Evolutionary conservation across 257 asterid genomes (phyloP).

Genomic region (Agastache rugosa): DNA sequence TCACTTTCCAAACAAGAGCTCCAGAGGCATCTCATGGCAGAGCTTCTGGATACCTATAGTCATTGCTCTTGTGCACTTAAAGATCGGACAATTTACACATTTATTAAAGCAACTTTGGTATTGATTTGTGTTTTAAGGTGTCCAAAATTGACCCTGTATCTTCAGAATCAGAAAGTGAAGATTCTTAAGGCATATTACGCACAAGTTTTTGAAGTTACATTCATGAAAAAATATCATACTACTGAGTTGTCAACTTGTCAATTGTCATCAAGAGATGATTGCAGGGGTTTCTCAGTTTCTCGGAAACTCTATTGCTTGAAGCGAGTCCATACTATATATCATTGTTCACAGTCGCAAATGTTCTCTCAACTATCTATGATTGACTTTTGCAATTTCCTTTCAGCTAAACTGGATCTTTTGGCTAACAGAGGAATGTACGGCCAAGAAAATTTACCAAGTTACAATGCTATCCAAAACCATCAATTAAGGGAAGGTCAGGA

Average conservation of each 20-base stretch:
- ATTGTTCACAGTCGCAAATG: neutral
- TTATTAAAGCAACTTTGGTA: neutral
- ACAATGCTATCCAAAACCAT: neutral
- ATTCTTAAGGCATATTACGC: neutral
- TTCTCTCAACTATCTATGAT: neutral
- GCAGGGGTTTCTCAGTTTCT: neutral
- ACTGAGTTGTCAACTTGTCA: neutral
- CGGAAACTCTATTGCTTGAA: neutral
- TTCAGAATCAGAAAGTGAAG: neutral
- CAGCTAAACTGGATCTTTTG: neutral
- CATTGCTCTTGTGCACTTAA: neutral
- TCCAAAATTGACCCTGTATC: constrained; percentile 11
- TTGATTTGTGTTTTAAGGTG: neutral
- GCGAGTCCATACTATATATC: neutral
- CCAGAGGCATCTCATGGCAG: neutral
- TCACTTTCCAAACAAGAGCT: neutral
- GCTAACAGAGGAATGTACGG: neutral
- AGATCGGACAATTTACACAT: neutral
- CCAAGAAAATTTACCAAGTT: neutral
- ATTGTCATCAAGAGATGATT: neutral
- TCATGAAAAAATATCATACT: neutral
- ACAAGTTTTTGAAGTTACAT: neutral
- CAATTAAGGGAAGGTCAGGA: neutral
- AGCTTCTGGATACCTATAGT: neutral
- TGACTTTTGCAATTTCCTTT: neutral